Evolutionary conservation across 208 protist species (phyloP), one percentile per base, ranked within the genome.

Genomic region (Trypanosoma platydactyli): DNA sequence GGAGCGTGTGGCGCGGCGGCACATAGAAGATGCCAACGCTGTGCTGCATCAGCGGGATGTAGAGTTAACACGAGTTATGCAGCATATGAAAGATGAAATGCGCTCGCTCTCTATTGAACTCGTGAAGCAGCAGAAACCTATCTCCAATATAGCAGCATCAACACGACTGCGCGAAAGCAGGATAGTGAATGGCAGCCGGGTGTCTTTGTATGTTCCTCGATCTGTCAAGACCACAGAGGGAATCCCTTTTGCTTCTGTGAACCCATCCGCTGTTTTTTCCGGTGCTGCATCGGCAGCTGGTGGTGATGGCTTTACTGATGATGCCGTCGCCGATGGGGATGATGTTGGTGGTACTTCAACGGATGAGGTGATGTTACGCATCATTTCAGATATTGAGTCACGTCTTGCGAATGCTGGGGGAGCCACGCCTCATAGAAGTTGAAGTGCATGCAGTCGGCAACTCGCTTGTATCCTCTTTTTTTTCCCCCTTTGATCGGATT

Each of bases 91-190:
- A 15, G 70, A 70, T 56, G 66, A 81, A 29, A 45, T 81, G n/a
- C 80, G 76, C 0, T 52, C 65, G 12, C 69, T 83, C 0, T 70
- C 68, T 16, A 76, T 83, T 48, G 73, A 83, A 35, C 51, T 72
- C 4, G 60, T 41, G 18, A 33, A 66, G 27, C 45, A 33, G 45
- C 38, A 24, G 33, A 3, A 38, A 38, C 33, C 33, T 38, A 3
- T 38, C 9, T 38, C 33, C 9, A 38, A 9, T 9, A 9, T 9
- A 38, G 33, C 52, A 5, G 52, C 52, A 12, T 12, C 52, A 24
- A 49, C 45, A 18, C 38, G 29, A 41, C 52, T 33, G n/a, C 40
- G 7, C 20, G 35, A 38, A 24, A 49, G 55, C 13, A n/a, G 38
- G 29, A 7, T 29, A 29, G 25, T 48, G 38, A 60, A 40, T 54